Evolutionary conservation across 768 basidiomycete species (phyloP), one percentile per base, ranked within the genome.

Genomic region (Crassisporium funariophilum): DNA sequence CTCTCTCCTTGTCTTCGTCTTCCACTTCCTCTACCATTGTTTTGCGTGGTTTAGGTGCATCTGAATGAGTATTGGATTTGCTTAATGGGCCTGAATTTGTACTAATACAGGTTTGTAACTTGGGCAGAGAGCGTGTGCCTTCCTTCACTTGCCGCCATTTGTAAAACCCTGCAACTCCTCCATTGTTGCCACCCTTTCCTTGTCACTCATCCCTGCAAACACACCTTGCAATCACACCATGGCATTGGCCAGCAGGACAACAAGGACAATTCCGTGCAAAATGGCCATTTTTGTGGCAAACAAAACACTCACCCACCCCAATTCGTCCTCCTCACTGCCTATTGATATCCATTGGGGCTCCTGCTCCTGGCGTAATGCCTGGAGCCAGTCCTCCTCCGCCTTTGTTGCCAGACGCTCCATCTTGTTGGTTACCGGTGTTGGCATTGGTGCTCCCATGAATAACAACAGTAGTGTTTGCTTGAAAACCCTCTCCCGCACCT

Each of bases 251-350:
- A n/a, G 5, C 15, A 33, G 13, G 39, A 8, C 29, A 31, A 12
- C 23, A n/a, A 12, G 46, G 46, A 17, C 46, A 48, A 20, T 41
- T 42, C 5, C 46, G 25, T 4, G 46, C 19, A 23, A 48, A 23
- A 24, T 48, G 46, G 5, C 46, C 46, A 5, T 23, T 22, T 7
- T 20, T 31, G 2, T 23, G 15, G 23, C 46, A 44, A 17, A 35
- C 35, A 15, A 12, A 44, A 15, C 43, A 44, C 5, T 13, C 12
- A 2, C 10, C 7, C 5, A 6, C 34, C 1, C 29, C 29, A 3
- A 22, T n/a, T 4, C 13, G 7, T 19, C 33, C 33, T 35, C 43
- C 43, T 19, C 33, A 20, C 3, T 17, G 12, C n/a, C 31, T 17
- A 12, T 44, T 34, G 15, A 44, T 35, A 7, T 44, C 43, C 43